Evolutionary conservation across 2,329 filamentous ascomycete genomes (phyloP).

Genomic region (Trichophyton benhamiae): DNA sequence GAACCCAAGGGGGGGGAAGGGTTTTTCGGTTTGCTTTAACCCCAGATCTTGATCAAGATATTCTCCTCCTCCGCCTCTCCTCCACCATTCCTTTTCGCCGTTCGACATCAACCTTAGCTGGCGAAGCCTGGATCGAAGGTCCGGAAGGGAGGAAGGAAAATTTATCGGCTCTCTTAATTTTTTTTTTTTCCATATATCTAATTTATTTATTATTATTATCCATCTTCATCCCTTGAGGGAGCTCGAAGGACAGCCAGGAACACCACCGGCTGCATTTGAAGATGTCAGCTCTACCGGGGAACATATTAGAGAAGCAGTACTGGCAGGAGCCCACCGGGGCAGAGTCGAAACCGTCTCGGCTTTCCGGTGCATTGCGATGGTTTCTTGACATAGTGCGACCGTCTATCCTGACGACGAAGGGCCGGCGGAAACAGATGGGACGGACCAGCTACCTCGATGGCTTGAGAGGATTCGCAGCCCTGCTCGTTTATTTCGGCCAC

Average conservation of each 20-base stretch:
- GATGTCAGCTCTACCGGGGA: slow-evolving; percentile 7
- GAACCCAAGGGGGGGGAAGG: too few species aligned
- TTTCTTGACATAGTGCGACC: slow-evolving; percentile 14
- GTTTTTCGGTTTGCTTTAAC: too few species aligned
- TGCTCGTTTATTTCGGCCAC: slow-evolving; percentile 11
- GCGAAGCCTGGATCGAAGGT: neutral
- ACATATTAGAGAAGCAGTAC: slow-evolving; percentile 16
- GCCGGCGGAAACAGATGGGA: neutral
- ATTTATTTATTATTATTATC: neutral
- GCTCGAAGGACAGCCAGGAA: neutral
- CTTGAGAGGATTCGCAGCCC: slow-evolving; percentile 18
- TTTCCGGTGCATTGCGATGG: slow-evolving; percentile 10
- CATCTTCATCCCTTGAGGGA: neutral
- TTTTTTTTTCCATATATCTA: too few species aligned
- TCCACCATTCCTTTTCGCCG: neutral
- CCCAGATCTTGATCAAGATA: neutral
- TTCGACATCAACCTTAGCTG: neutral
- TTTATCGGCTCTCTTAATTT: neutral
- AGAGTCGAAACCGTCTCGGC: neutral
- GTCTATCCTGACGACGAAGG: neutral
- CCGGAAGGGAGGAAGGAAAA: neutral
- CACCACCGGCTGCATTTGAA: neutral
- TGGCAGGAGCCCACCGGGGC: slow-evolving; percentile 12
- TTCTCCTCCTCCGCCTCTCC: neutral
- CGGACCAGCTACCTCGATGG: slow-evolving; percentile 19